Conservation (phyloP, 805 yeast genomes). For the Nakazawaea peltata region DNA sequence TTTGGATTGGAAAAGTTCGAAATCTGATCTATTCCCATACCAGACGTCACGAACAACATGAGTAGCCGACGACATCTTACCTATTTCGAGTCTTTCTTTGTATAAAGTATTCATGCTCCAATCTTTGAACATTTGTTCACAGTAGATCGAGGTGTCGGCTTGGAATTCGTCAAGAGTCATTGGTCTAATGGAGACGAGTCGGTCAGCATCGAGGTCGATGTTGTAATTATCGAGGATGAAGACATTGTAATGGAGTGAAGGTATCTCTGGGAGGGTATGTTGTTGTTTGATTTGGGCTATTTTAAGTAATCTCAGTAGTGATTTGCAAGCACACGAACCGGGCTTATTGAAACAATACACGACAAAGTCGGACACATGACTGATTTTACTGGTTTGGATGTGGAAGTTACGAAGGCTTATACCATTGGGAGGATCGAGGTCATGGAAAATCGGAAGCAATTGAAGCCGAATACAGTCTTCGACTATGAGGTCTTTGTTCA, state of each 20-base stretch:
- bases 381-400: constrained; percentile 75
- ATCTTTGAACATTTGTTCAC: constrained; percentile 35
- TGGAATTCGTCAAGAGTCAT: constrained; percentile 16
- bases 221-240: constrained; percentile 17
- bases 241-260: constrained; percentile 19
- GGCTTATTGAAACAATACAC: constrained; percentile 57
- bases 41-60: constrained; percentile 48
- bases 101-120: constrained; percentile 66
- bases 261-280: constrained; percentile 17
- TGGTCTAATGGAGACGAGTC: constrained; percentile 21
- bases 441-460: constrained; percentile 44
- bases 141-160: constrained; percentile 22
- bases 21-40: constrained; percentile 81
- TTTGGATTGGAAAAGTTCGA: constrained; percentile 23
- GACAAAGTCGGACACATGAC: constrained; percentile 65
- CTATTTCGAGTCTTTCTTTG: constrained; percentile 76
- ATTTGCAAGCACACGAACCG: constrained; percentile 29
- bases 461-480: constrained; percentile 35
- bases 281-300: constrained; percentile 30
- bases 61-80: constrained; percentile 78
- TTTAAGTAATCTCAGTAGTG: constrained; percentile 31
- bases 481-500: constrained; percentile 19
- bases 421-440: constrained; percentile 63
- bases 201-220: constrained; percentile 11
- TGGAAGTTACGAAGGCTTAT: constrained; percentile 78